A percentile compares a stretch with the other conserved stretches of the same genome.
These are phyloP conservation scores for Solanum corneliomulleri DNA, from an alignment of 257 asterid species.

Conservation along the genomic window DNA sequence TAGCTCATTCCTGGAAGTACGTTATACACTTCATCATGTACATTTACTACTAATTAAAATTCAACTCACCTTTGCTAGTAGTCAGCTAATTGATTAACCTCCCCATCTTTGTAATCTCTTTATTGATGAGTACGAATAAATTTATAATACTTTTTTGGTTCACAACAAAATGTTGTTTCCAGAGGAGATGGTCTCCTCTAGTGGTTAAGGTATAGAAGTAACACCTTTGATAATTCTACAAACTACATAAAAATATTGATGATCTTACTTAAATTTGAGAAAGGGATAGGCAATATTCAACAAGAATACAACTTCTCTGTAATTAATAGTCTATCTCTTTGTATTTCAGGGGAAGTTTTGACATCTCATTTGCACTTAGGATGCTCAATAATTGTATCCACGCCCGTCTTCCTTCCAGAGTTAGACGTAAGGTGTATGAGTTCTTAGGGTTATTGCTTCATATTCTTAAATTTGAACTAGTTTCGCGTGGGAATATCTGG, in stretches of 20 bases:
- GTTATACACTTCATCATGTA: not conserved
- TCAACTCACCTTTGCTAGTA: not conserved
- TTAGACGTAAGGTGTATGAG: not conserved
- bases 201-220: not conserved
- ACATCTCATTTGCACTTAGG: not conserved
- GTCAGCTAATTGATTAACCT: not conserved
- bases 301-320: not conserved
- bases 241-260: not conserved
- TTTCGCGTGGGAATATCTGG: not conserved
- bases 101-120: not conserved
- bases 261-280: not conserved
- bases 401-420: not conserved
- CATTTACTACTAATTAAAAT: not conserved
- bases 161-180: not conserved
- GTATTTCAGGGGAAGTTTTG: not conserved
- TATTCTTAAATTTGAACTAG: not conserved
- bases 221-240: too few species aligned
- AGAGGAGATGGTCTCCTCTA: not conserved
- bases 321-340: not conserved
- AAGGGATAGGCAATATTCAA: not conserved
- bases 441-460: not conserved
- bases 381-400: not conserved
- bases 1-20: constrained; percentile 34
- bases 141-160: not conserved
- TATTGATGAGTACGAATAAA: not conserved